These are phyloP conservation scores for Bonnemaisonia californica DNA, from an alignment of 31 red algal species.

Conservation along the genomic window DNA sequence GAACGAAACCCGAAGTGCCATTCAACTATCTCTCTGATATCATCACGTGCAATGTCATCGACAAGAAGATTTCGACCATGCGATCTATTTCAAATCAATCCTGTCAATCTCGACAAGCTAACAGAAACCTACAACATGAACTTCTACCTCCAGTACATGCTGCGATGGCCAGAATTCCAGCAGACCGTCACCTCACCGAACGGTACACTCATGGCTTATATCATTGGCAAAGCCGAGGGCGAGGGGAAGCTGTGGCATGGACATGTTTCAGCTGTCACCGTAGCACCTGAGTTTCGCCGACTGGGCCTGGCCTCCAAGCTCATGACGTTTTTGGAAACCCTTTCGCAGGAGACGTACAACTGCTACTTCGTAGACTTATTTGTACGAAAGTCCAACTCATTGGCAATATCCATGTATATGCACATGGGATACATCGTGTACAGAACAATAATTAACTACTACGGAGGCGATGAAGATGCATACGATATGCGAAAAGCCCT, in stretches of 20 bases:
- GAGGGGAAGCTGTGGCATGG: conserved; percentile 60
- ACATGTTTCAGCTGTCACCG: conserved; percentile 92
- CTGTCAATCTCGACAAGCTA: conserved; percentile 90
- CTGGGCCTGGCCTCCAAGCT: conserved; percentile 78
- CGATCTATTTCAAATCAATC: conserved; percentile 82
- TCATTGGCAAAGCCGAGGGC: conserved; percentile 85
- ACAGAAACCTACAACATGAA: conserved; percentile 93
- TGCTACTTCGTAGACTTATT: conserved; percentile 93
- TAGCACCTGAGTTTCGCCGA: conserved; percentile 81
- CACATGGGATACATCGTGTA: conserved; percentile 87
- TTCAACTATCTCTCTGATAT: neutral
- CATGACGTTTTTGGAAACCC: conserved; percentile 62
- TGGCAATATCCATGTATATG: conserved; percentile 90
- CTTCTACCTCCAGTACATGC: conserved; percentile 92
- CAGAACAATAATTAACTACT: conserved; percentile 81
- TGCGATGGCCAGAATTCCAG: conserved; percentile 81
- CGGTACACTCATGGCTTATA: conserved; percentile 75
- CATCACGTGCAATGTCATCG: conserved; percentile 52
- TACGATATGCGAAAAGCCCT: conserved; percentile 88
- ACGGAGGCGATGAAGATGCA: conserved; percentile 84
- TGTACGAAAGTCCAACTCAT: conserved; percentile 71
- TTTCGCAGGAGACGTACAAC: conserved; percentile 53
- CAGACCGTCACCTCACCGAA: conserved; percentile 52
- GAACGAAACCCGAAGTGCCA: neutral
- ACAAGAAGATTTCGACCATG: conserved; percentile 52